Evolutionary conservation across 2,329 filamentous ascomycete species (phyloP).

Genomic region (Aspergillus tamarii): DNA sequence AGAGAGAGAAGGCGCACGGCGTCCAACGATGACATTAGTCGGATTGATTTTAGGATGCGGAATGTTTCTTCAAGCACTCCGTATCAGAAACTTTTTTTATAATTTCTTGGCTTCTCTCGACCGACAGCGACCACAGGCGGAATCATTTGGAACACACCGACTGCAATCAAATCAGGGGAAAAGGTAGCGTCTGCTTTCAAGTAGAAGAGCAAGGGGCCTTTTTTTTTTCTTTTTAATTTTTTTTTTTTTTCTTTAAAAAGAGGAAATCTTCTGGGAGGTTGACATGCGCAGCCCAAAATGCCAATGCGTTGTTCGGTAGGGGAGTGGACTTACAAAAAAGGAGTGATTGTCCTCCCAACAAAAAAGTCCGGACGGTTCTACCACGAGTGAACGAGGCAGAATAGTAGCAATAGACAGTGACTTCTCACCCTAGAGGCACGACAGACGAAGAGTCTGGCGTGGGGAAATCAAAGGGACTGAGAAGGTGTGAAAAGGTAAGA

Average conservation of each 20-base stretch:
- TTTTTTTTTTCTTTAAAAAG: not conserved
- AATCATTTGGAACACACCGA: slow-evolving; percentile 1
- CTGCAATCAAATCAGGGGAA: slow-evolving; percentile 3
- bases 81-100: slow-evolving; percentile 19
- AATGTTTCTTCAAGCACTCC: slow-evolving; percentile 10
- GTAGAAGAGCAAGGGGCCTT: not conserved
- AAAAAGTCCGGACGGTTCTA: slow-evolving; percentile 28
- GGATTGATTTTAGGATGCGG: slow-evolving; percentile 4
- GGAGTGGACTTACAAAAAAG: slow-evolving; percentile 31
- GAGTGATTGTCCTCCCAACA: slow-evolving; percentile 26
- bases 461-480: slow-evolving; percentile 23
- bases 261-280: not conserved
- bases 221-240: not conserved
- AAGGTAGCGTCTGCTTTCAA: not conserved
- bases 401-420: slow-evolving; percentile 18
- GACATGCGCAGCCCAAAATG: slow-evolving; percentile 9
- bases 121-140: slow-evolving; percentile 8
- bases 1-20: slow-evolving; percentile 14
- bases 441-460: slow-evolving; percentile 26
- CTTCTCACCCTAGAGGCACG: slow-evolving; percentile 29
- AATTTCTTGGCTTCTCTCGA: slow-evolving; percentile 8
- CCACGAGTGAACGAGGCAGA: slow-evolving; percentile 42
- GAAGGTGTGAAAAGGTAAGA: slow-evolving; percentile 29
- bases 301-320: slow-evolving; percentile 13
- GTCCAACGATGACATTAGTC: slow-evolving; percentile 22